These are phyloP conservation scores for Cyclanthera cordifolia DNA, from an alignment of 306 rosid species.

Conservation along the genomic window DNA sequence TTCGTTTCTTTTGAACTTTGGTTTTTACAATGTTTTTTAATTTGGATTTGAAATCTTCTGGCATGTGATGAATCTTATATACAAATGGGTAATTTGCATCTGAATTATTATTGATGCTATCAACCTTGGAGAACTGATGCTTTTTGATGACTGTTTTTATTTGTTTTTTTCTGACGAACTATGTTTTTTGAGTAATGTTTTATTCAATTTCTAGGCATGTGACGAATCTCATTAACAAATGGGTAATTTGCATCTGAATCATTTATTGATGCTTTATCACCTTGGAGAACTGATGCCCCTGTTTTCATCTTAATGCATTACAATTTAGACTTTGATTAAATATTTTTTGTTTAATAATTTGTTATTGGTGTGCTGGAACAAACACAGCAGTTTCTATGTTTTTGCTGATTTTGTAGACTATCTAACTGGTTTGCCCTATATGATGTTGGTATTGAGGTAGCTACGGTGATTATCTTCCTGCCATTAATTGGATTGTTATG, in stretches of 20 bases:
- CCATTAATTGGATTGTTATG: no score
- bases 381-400: no score
- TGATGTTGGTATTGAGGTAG: no score
- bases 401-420: no score
- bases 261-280: conserved; percentile 33
- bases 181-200: background rate
- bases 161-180: no score
- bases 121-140: conserved; percentile 55
- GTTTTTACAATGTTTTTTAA: background rate
- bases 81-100: conserved; percentile 42
- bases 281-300: conserved; percentile 47
- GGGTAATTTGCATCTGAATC: conserved; percentile 46
- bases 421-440: no score
- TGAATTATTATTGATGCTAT: conserved; percentile 32
- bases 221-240: conserved; percentile 27
- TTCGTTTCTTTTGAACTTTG: background rate
- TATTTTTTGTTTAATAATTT: no score
- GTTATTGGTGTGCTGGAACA: no score
- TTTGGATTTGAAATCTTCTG: background rate
- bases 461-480: no score
- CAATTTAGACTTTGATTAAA: no score
- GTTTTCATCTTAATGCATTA: no score
- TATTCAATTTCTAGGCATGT: conserved; percentile 13
- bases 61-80: conserved; percentile 29
- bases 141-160: no score